Base-by-base conservation (phyloP, 1,139 yeast genomes). In the Scheffersomyces illinoinensis region DNA sequence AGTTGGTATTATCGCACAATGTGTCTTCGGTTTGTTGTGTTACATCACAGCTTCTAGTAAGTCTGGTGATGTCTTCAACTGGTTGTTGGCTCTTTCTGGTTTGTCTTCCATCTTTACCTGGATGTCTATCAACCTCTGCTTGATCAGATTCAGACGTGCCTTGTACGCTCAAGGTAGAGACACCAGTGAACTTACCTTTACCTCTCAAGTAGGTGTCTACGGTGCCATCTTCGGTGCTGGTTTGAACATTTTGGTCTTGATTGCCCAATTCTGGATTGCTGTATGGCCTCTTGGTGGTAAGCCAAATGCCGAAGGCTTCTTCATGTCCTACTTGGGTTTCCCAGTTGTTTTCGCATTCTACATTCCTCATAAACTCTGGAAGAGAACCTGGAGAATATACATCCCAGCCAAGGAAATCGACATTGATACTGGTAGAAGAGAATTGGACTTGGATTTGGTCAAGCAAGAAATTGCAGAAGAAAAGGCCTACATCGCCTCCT, bases 1-100 rank as follows among this genome's bases (percentile, higher is more conserved):
- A 62, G 84, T 83, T 56, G 93, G 91, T 51, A 84, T 90, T 68
- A 71, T 80, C 14, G 74, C 84, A 55, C 86, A 91, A 52, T 75
- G 85, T 55, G 62, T 71, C 5, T 72, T 78, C 64, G 83, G 82
- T 5, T 70, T 77, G 53, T 71, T 79, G 53, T 76, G 81, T 56
- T 77, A 78, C 62, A 71, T 77, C 52, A 80, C 81, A 20, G 79
- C 79, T 7, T 69, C 75, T 53, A 69, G 69, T 21, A 70, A 73
- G 55, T 74, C 74, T 57, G 72, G 69, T 46, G 74, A 69, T 5
- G 74, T 75, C 5, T 76, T 76, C 62, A 65, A 71, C 61, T 76
- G 81, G 81, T 66, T 76, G 59, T 62, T 75, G 61, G 74, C 78
- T 20, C 71, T 76, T 54, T 74, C 78, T 54, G 81, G 78, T n/a